Base-by-base conservation (phyloP, 164 flowering plant genomes). In the Nymphaea colorata region DNA sequence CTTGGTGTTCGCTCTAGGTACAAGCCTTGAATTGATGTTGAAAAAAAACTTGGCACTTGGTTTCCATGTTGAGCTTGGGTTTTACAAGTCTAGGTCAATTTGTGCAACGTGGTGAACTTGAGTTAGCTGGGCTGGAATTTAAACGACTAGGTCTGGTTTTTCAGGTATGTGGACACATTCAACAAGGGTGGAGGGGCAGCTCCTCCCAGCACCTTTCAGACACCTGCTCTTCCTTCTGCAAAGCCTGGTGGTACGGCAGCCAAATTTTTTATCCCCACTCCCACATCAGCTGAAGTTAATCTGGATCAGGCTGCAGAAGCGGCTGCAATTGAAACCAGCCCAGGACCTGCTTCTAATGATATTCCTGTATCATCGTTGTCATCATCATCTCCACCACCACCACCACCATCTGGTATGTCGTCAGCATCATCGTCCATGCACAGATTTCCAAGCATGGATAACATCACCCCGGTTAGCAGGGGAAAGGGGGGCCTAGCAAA, bases 141-240 rank as follows among this genome's bases (percentile, higher is more conserved):
- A 61, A 7, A 61, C 16, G 63, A 6, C 41, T 2, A 36, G 3
- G 15, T 61, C 41, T 17, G 7, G 12, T 70, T 70, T 76, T 68
- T 51, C 82, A 89, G 95, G 85, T 89, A 89, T 66, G 95, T 89
- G 59, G 95, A 89, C 76, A 87, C 95, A 44, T 89, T 87, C 72
- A 87, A 87, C 82, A 67, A 83, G 68, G 87, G 88, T 64, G 81
- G 82, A 57, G 86, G 82, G 12, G 73, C 18, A 10, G 36, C 62
- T 64, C 68, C 79, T 25, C 71, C 82, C 42, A 85, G 74, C 65
- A 60, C 61, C 42, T 85, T 87, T 79, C 90, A 83, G 67, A 82
- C 90, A 44, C 90, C 92, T 43, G 64, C 90, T 66, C 70, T 71
- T 59, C 81, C 86, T 67, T 64, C 84, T 55, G 76, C 71, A 17